Evolutionary conservation across 192 early-diverging fungal species (phyloP), one percentile per base, ranked within the genome.

Genomic region (Rhizoclosmatium sp.): DNA sequence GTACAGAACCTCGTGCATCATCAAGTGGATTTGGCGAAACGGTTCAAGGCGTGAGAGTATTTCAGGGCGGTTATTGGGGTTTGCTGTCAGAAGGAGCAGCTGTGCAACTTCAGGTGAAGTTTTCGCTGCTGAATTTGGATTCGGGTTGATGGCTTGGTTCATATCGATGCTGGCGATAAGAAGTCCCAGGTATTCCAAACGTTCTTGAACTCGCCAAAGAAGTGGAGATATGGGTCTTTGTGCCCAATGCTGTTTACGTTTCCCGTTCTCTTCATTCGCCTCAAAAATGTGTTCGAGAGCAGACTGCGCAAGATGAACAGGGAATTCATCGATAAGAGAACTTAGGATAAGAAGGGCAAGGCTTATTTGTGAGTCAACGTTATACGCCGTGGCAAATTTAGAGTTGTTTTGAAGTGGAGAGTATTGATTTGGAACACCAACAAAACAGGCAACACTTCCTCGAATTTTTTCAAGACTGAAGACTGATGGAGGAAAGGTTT

Each of bases 211-310:
- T 10, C 78, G 1, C 78, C 78, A 80, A 4, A 69, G 49, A 40
- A 80, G 47, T 12, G 78, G 78, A n/a, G 78, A 80, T n/a, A 71
- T 59, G 21, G 60, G 69, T 23, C 49, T 16, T 45, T 80, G 59
- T 39, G 78, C 60, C 78, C 78, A 80, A 51, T 77, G 75, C 39
- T 12, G 62, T 45, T 65, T 65, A 4, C 72, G 58, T 4, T 47
- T 12, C 10, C 62, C 73, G 12, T 47, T 62, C n/a, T 12, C 44
- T 16, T 75, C 45, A 44, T 75, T 64, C 10, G 72, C 59, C 47
- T 64, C 72, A 46, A 78, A 78, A 61, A 70, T 39, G 44, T 45
- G 9, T 54, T 80, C 78, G 4, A 80, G 40, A 2, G 58, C 31
- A 4, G 31, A 16, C 46, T 80, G 78, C 7, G 64, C 16, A 5